phyloP scores from a whole-genome alignment of 179 eudicot species.

The Drosera spatulata region DNA sequence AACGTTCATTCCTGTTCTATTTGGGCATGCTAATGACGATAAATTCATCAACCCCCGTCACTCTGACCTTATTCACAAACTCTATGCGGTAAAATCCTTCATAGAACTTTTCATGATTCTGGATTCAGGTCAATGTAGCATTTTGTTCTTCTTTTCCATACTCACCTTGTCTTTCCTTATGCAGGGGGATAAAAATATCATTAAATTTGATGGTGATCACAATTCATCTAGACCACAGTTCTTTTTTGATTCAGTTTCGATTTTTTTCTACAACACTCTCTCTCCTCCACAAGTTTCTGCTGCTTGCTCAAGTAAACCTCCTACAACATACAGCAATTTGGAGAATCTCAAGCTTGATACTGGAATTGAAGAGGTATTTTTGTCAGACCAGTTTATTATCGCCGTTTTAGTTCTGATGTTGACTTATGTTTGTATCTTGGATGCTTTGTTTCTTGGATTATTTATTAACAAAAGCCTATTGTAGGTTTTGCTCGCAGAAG shows the following conservation, averaged over 20 bases:
- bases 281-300: slow-evolving; percentile 65
- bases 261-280: slow-evolving; percentile 81
- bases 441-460: too few species aligned
- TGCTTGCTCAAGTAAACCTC: slow-evolving; percentile 37
- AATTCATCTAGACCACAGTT: slow-evolving; percentile 48
- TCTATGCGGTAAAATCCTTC: slow-evolving; percentile 44
- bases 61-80: slow-evolving; percentile 65
- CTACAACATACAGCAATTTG: slow-evolving; percentile 42
- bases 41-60: slow-evolving; percentile 81
- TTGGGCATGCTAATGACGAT: slow-evolving; percentile 94
- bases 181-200: slow-evolving; percentile 41
- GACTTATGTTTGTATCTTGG: too few species aligned
- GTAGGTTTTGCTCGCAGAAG: too few species aligned
- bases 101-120: neutral
- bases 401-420: too few species aligned
- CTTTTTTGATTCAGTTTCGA: slow-evolving; percentile 80
- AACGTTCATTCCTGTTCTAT: slow-evolving; percentile 81
- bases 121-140: neutral
- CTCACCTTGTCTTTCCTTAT: neutral
- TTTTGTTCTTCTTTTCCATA: slow-evolving; percentile 5
- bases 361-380: slow-evolving; percentile 53
- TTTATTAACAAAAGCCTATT: too few species aligned
- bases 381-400: too few species aligned
- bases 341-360: slow-evolving; percentile 37
- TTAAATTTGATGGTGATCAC: slow-evolving; percentile 43